Percentiles rank a stretch among this genome's conserved stretches.
These are phyloP conservation scores for Gypsophila paniculata DNA, from an alignment of 179 eudicot species.

Conservation along the genomic window DNA sequence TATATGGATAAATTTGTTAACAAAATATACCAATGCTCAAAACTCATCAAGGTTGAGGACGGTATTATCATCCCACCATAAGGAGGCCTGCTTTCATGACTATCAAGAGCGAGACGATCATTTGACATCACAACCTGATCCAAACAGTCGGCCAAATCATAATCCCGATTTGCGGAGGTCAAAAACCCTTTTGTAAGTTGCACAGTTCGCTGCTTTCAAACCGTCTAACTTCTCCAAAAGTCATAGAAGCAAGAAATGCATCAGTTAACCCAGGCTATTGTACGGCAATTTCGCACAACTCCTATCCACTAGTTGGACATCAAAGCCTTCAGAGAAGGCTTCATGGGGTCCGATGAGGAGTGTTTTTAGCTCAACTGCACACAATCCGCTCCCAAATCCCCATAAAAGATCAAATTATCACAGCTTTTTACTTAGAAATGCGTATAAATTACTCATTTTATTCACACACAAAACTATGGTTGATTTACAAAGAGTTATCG, in stretches of 20 bases:
- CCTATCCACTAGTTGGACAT: constrained; percentile 58
- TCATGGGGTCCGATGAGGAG: constrained; percentile 47
- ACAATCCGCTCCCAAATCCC: constrained; percentile 61
- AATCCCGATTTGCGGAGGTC: constrained; percentile 49
- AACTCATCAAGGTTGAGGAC: constrained; percentile 40
- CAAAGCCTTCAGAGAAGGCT: constrained; percentile 62
- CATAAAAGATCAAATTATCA: constrained; percentile 74
- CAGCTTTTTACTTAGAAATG: no score
- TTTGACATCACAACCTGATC: constrained; percentile 40
- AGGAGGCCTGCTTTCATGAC: constrained; percentile 19
- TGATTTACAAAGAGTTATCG: no score
- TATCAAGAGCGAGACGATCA: constrained; percentile 19
- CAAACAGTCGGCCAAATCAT: constrained; percentile 60
- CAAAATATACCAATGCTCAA: constrained; percentile 9
- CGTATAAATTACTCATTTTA: no score
- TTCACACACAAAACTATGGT: no score
- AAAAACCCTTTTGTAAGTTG: constrained; percentile 53
- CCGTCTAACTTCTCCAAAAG: constrained; percentile 49
- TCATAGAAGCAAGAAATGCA: constrained; percentile 49
- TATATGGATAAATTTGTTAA: background rate
- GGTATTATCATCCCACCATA: constrained; percentile 45
- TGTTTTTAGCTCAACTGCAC: constrained; percentile 46
- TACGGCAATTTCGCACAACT: constrained; percentile 72
- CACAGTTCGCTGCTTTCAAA: constrained; percentile 51
- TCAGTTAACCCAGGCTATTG: constrained; percentile 48